Evolutionary conservation across 169 alveolate species (phyloP), one percentile per base, ranked within the genome.

Genomic region (Eimeria tenella): DNA sequence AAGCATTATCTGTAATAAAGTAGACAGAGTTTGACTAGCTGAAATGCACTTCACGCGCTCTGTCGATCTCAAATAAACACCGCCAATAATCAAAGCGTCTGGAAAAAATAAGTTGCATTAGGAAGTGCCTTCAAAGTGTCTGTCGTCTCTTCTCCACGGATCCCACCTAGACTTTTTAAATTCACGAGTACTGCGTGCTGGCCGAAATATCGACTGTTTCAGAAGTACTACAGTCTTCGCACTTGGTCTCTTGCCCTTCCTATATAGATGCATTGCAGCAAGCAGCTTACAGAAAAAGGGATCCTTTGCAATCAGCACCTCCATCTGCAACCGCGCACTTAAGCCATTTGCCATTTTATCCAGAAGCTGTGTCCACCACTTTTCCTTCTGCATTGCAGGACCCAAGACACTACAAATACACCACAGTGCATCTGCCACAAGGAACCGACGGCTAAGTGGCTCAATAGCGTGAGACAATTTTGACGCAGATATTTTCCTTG

Each of bases 321-420:
- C 52, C 19, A 0, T 25, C 25, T 15, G 31, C 8, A 52, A 19
- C 50, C 50, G n/a, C n/a, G 65, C 49, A 17, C 5, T 13, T 17
- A 58, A 10, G 68, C 19, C 21, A 3, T 77, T 58, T 13, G 55
- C 7, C 87, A 77, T 13, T 25, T n/a, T 17, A 4, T 4, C 19
- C 87, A 52, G 13, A 4, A 77, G 17, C 4, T 52, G n/a, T 4
- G 4, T n/a, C 87, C 87, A 77, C 87, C 87, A 77, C 23, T 5
- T 0, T 2, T 52, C 52, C 87, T 52, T 77, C 31, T 19, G 42
- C 87, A 77, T 77, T 52, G 70, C n/a, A 8, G 70, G 70, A 19
- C 87, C 87, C 50, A 77, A n/a, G 50, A 77, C 70, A 10, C 50
- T 63, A 21, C 87, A 52, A 77, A 77, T 53, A 58, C 70, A 77